Evolutionary conservation across 2,329 filamentous ascomycete genomes (phyloP), one percentile per base, ranked within the genome.

Genomic region (Calonectria montana): DNA sequence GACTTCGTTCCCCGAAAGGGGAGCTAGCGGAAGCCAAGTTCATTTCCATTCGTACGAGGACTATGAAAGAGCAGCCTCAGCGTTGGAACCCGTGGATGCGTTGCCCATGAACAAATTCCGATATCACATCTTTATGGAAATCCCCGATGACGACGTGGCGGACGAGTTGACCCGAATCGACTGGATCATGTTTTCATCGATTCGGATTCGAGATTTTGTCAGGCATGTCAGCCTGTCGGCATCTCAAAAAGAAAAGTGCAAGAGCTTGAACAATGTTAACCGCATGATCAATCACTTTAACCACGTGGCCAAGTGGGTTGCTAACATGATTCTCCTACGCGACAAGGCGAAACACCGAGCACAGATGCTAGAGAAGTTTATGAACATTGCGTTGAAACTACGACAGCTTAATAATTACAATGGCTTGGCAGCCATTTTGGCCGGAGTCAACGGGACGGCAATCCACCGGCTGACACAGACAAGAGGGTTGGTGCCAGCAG

Each of bases 381-480:
- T 98, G 94, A 91, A 90, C 64, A 92, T 99, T 77, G 96, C 96
- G 41, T 81, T 93, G 79, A 96, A 95, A 84, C 87, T 99, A 62
- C 93, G 97, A 45, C 93, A 96, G 80, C 86, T 98, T 73, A 98
- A 98, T 86, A 98, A 99, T 83, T 99, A 98, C 87, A 98, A 98
- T 81, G 94, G 95, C 0, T 87, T 99, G 1, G 96, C 96, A n/a
- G 96, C 97, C 9, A 91, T 99, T 41, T 90, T 99, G 70, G 96
- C 97, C 8, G 97, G 96, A 10, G 93, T 99, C 79, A 97, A 97
- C 81, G 94, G 94, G 71, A 94, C 94, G 2, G 92, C 95, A 0
- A 93, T 99, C 31, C 93, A 97, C 80, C 93, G 97, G 21, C 89
- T 99, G 2, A 86, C 89, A 0, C 93, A 95, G 77, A 98, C 97